Evolutionary conservation across 1,284 basidiomycete species (phyloP).

Genomic region (Dichomitus squalens): DNA sequence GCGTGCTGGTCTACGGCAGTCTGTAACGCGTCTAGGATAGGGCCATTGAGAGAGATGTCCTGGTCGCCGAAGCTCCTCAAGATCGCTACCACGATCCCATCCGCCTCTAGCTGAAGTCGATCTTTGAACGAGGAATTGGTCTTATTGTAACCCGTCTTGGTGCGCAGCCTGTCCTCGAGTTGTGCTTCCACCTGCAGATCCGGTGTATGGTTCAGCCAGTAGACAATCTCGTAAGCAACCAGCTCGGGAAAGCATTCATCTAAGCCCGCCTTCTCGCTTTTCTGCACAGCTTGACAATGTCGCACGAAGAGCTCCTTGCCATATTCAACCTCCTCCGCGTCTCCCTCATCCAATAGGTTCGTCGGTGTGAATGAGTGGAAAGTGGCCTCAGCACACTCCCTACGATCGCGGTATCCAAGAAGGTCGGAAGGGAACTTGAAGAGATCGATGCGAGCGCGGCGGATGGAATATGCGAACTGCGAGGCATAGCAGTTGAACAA

Average conservation of each 20-base stretch:
- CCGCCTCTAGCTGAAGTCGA: conserved; percentile 48
- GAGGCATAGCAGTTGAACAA: conserved; percentile 83
- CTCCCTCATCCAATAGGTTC: conserved; percentile 48
- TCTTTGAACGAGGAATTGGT: conserved; percentile 39
- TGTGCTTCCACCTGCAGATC: conserved; percentile 14
- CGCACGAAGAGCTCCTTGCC: conserved; percentile 54
- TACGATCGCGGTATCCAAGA: conserved; percentile 68
- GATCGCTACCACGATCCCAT: conserved; percentile 58
- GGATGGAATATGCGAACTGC: conserved; percentile 72
- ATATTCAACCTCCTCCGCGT: conserved; percentile 32
- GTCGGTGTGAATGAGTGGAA: conserved; percentile 66
- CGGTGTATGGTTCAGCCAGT: conserved; percentile 40
- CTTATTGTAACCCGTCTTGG: conserved; percentile 35
- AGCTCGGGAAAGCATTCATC: conserved; percentile 72
- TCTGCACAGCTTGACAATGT: conserved; percentile 68
- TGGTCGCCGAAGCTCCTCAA: conserved; percentile 65
- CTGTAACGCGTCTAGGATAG: conserved; percentile 50
- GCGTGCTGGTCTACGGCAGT: conserved; percentile 35
- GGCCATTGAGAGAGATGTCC: conserved; percentile 47
- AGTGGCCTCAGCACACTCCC: conserved; percentile 60
- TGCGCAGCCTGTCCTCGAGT: conserved; percentile 41
- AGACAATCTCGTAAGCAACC: conserved; percentile 62
- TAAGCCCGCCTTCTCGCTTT: conserved; percentile 53
- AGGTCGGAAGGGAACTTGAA: conserved; percentile 69
- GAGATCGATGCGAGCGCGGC: conserved; percentile 54